Conservation (phyloP, 2,329 filamentous ascomycete genomes). For the Purpureocillium takamizusanense region DNA sequence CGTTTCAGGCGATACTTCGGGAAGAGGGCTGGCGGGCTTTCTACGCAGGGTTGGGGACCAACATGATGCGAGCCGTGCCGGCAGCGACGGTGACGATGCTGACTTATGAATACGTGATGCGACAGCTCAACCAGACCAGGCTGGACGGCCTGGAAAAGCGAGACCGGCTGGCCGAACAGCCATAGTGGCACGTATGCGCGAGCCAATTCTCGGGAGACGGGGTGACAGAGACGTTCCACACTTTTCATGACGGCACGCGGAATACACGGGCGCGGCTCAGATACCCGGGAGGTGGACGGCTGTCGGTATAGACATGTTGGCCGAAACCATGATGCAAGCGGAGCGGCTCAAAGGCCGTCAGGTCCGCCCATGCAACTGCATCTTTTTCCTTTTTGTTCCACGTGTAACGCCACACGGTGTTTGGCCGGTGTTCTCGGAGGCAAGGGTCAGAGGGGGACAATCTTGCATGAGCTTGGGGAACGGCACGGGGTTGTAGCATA, state of each 20-base stretch:
- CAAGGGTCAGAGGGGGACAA: too few species aligned
- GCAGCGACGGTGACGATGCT: conserved; percentile 96
- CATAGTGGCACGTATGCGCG: not conserved
- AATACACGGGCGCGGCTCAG: not conserved
- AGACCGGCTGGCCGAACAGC: conserved; percentile 8
- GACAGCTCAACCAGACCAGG: conserved; percentile 36
- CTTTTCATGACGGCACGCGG: not conserved
- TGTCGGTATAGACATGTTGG: too few species aligned
- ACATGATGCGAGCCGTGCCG: conserved; percentile 91
- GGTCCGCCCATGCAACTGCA: too few species aligned
- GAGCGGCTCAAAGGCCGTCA: too few species aligned
- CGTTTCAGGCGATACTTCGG: conserved; percentile 71
- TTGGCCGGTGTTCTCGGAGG: too few species aligned
- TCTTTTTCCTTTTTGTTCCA: too few species aligned
- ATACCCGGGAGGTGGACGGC: too few species aligned
- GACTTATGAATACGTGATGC: conserved; percentile 78
- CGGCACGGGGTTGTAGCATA: not conserved
- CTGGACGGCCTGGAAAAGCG: conserved; percentile 26
- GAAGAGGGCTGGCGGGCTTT: conserved; percentile 97
- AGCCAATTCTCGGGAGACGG: too few species aligned
- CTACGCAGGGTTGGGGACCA: conserved; percentile 94
- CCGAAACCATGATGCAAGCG: too few species aligned
- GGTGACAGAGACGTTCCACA: conserved; percentile 9
- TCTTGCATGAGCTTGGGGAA: too few species aligned
- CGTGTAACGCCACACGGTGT: too few species aligned